phyloP scores from a whole-genome alignment of 805 yeast genomes.

The Hanseniaspora nectarophila region DNA sequence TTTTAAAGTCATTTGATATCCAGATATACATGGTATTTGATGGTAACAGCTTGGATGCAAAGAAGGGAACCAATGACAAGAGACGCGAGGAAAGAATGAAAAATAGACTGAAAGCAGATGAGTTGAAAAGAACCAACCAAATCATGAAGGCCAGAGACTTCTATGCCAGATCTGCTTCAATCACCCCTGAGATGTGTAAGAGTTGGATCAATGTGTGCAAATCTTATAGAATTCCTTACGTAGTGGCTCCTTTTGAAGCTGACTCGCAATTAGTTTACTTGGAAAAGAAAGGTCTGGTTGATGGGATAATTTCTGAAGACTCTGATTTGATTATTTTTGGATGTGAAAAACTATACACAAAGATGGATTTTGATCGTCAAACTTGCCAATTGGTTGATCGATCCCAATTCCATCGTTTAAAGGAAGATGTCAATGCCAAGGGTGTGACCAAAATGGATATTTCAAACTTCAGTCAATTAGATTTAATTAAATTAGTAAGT shows the following conservation, averaged over 20 bases:
- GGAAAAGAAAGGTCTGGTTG: slow-evolving; percentile 60
- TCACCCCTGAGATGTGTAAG: slow-evolving; percentile 85
- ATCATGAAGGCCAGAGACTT: slow-evolving; percentile 49
- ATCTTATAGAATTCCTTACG: slow-evolving; percentile 43
- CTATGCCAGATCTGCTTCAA: slow-evolving; percentile 69
- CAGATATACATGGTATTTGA: slow-evolving; percentile 85
- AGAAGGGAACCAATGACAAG: slow-evolving; percentile 57
- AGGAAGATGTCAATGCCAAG: slow-evolving; percentile 2
- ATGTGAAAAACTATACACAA: slow-evolving; percentile 61
- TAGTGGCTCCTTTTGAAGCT: slow-evolving; percentile 97
- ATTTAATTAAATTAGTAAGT: slow-evolving; percentile 66
- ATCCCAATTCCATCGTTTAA: slow-evolving; percentile 39
- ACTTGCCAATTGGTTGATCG: slow-evolving; percentile 55
- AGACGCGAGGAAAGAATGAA: slow-evolving; percentile 46
- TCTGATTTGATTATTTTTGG: slow-evolving; percentile 89
- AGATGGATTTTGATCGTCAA: slow-evolving; percentile 56
- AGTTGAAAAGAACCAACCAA: slow-evolving; percentile 42
- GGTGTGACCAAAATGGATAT: slow-evolving; percentile 37
- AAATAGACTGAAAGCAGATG: slow-evolving; percentile 47
- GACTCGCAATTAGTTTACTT: slow-evolving; percentile 92
- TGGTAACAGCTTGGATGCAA: slow-evolving; percentile 76
- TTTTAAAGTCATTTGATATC: slow-evolving; percentile 39
- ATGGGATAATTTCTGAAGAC: slow-evolving; percentile 86
- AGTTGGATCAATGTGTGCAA: slow-evolving; percentile 64
- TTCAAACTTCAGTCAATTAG: slow-evolving; percentile 39